Base-by-base conservation (phyloP, 31 red algal genomes). In the Odonthalia washingtoniensis region DNA sequence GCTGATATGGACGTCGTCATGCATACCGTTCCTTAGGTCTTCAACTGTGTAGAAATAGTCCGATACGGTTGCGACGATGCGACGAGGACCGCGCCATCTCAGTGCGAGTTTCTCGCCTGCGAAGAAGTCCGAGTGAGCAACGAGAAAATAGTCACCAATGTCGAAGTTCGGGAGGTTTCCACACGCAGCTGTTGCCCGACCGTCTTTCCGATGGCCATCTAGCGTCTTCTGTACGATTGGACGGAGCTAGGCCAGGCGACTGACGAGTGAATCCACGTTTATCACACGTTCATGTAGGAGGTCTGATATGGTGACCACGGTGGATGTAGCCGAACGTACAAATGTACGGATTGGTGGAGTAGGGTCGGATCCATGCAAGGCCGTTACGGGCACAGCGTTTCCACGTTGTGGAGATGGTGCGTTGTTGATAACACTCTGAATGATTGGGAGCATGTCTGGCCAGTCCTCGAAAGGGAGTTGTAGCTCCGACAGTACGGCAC, bases 121-220 rank as follows among this genome's bases (percentile, higher is more conserved):
- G 31, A 30, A 33, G 52, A 53, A 53, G 33, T 78, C 74, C 18
- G 14, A 30, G 39, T 16, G 35, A 14, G 34, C 52, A 28, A 83
- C 80, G 31, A 83, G 62, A 17, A 83, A 38, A 70, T 70, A 83
- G 52, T 83, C 63, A 34, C 80, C 80, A 39, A 61, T 63, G 5
- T n/a, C 62, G 52, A 83, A 83, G 34, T 83, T 79, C 4, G 17
- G 75, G 9, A 79, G 75, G 46, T 28, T 24, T 17, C 67, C 30
- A 28, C 67, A 12, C 67, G 67, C 12, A 17, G 21, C 67, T 12
- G 16, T 32, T 26, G 52, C 1, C 40, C 46, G 0, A 0, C 17
- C 4, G 28, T 35, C 30, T 37, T 70, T 45, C n/a, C 65, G 63
- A 33, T 72, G 70, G 43, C 36, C 35, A 5, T 40, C 32, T 4